Evolutionary conservation across 1,284 basidiomycete genomes (phyloP), one percentile per base, ranked within the genome.

Genomic region (Pterulicium gracile): DNA sequence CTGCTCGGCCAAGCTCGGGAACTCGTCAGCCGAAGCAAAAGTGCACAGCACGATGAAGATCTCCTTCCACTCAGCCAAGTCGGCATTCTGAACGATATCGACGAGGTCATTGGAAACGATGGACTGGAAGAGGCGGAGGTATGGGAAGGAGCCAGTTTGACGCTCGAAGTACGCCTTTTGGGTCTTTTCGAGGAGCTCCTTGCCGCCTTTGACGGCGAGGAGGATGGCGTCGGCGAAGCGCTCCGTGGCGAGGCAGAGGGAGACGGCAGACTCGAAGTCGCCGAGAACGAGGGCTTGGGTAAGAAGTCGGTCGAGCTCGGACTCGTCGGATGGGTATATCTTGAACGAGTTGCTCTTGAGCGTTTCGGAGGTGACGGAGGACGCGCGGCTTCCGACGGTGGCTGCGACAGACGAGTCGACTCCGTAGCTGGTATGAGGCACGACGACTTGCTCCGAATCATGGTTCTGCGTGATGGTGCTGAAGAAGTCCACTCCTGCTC

Each of bases 11-110:
- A 98, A 72, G 40, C 77, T 73, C 18, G 83, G 68, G 59, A 98
- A 98, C 56, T 97, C 92, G 32, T 90, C 83, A 45, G 77, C 69
- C 51, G 70, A 77, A 1, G 95, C 93, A 63, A 94, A 98, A 0
- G 95, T 98, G 70, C 94, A 98, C 13, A 98, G 64, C 2, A 98
- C 91, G 42, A 97, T 94, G 57, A 98, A 98, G 49, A 95, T 89
- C 64, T 98, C 95, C 53, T 88, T 82, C 96, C 95, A 98, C 61
- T 98, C 94, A 47, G 79, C 71, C 35, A 98, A 63, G 56, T 98
- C 93, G 14, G 93, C 95, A 57, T 98, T 96, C 62, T 96, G 92
- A 1, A 96, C 92, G 49, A 97, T 83, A 65, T 96, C 92, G 35
- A 80, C 74, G 12, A 98, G 77, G 57, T 97, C 94, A 58, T 94